Evolutionary conservation across 306 rosid genomes (phyloP).

Genomic region (Ormosia emarginata): DNA sequence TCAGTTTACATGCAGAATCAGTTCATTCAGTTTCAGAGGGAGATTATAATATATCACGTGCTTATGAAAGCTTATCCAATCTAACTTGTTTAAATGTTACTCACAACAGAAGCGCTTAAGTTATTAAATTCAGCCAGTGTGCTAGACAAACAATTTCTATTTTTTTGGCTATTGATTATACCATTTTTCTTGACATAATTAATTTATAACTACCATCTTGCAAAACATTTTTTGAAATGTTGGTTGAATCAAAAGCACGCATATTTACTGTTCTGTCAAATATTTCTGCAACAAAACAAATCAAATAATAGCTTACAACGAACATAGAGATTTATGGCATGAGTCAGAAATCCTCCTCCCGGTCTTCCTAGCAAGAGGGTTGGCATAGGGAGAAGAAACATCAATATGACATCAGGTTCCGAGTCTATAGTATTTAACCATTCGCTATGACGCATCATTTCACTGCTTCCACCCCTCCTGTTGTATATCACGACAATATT

Average conservation of each 20-base stretch:
- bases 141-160: background rate
- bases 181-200: background rate
- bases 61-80: background rate
- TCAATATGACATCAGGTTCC: constrained; percentile 73
- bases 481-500: constrained; percentile 47
- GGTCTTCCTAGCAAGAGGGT: constrained; percentile 62
- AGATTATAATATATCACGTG: background rate
- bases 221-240: background rate
- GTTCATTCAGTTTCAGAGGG: background rate
- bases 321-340: constrained; percentile 84
- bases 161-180: background rate
- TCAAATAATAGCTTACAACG: constrained; percentile 43
- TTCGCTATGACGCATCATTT: constrained; percentile 51
- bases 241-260: background rate
- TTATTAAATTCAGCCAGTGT: background rate
- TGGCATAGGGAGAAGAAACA: constrained; percentile 73
- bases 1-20: constrained; percentile 3
- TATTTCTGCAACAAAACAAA: constrained; percentile 9
- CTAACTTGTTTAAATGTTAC: background rate
- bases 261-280: background rate
- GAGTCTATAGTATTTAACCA: constrained; percentile 73
- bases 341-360: constrained; percentile 73
- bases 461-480: constrained; percentile 73
- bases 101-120: background rate
- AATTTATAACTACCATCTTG: background rate